Base-by-base conservation (phyloP, 1,139 yeast genomes). In the Ogataea hybrid region DNA sequence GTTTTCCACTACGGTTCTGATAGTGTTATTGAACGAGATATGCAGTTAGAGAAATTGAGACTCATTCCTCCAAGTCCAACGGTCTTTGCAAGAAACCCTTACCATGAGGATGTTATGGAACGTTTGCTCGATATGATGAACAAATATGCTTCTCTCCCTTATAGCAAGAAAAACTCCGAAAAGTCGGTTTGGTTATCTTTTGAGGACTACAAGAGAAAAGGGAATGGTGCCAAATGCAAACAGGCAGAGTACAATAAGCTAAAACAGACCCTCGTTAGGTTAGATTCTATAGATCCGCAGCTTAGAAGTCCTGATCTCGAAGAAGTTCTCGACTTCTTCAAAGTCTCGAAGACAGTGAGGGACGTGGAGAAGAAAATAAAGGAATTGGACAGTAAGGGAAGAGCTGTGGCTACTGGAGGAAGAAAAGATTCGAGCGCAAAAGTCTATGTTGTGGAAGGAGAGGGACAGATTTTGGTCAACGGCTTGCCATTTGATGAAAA, bases 351-450 rank as follows among this genome's bases (percentile, higher is more conserved):
- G 21, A 11, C 27, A 4, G 62, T 70, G 42, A 60, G 58, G 27
- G 45, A 41, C 33, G 40, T 46, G 42, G 32, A 60, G 9, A 58
- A 59, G 41, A 64, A 63, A 39, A 42, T 65, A 15, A 71, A 75
- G 56, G 64, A 75, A n/a, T 70, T 90, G 44, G 97, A 92, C 60
- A 68, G 69, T 40, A 69, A 71, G 47, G 98, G 98, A 28, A 75
- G 96, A 57, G 88, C 96, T 11, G 67, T 72, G 39, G 84, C 87
- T 4, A 72, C 78, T 35, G 97, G 97, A 39, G 79, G 85, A 56
- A 83, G 97, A 67, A 92, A 94, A 67, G 70, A 84, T 2, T 77
- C 96, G 2, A 70, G 72, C 37, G 95, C 97, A 6, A 73, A 79
- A 36, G 87, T 87, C 3, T 81, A 77, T 53, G 64, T 90, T 40